phyloP scores from a whole-genome alignment of 345 rosid species.

The Geranium rotundifolium region DNA sequence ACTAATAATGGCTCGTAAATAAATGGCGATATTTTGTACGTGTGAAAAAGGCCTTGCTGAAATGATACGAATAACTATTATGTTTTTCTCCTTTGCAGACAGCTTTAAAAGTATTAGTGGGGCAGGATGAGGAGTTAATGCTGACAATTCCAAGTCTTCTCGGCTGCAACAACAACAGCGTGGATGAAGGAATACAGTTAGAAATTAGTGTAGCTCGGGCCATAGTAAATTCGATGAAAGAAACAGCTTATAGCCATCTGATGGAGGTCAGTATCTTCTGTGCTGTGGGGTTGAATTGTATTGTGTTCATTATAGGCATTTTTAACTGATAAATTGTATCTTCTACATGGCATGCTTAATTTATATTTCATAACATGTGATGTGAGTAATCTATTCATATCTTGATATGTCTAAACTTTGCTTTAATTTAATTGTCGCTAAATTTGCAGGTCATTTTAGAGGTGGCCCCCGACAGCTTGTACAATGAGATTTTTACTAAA shows the following conservation, averaged over 20 bases:
- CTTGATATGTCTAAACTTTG: neutral
- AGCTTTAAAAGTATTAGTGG: conserved; percentile 54
- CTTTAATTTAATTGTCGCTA: neutral
- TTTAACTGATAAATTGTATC: neutral
- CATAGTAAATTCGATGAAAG: conserved; percentile 46
- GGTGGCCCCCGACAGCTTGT: conserved; percentile 76
- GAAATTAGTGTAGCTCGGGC: conserved; percentile 24
- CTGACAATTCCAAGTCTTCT: conserved; percentile 56
- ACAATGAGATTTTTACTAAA: conserved; percentile 49
- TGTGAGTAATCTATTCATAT: neutral
- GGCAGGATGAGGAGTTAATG: conserved; percentile 51
- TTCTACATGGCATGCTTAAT: neutral
- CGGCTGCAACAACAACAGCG: conserved; percentile 35
- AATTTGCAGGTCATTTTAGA: conserved; percentile 72
- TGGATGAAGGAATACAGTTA: conserved; percentile 30
- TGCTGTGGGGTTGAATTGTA: neutral
- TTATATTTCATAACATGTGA: too few relatives aligned
- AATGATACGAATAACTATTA: neutral
- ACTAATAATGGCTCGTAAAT: conserved; percentile 1
- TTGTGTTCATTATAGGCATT: neutral
- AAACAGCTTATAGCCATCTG: conserved; percentile 79
- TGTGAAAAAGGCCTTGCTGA: neutral
- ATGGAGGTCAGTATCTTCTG: conserved; percentile 53
- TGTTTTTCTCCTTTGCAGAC: conserved; percentile 41
- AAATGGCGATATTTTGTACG: conserved; percentile 1